Evolutionary conservation across 495 filamentous ascomycete species (phyloP).

Genomic region (Cenococcum geophilum): DNA sequence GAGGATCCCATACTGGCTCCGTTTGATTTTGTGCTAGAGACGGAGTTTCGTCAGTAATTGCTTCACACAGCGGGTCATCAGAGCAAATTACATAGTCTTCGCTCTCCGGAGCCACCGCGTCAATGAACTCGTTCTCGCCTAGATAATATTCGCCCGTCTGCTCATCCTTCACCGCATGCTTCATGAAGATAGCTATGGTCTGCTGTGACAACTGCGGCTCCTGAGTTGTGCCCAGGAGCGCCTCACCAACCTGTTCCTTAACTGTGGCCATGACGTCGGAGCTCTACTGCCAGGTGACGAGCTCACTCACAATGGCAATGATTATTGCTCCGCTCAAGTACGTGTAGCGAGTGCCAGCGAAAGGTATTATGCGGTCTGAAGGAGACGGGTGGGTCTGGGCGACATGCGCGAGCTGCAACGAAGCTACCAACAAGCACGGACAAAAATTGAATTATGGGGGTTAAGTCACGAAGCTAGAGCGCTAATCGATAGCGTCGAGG

Average conservation of each 20-base stretch:
- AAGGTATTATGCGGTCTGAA: constrained; percentile 2
- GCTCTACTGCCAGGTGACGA: background rate
- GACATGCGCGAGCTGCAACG: background rate
- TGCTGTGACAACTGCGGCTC: constrained; percentile 60
- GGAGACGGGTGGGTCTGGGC: background rate
- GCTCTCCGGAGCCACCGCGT: constrained; percentile 77
- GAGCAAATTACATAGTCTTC: constrained; percentile 77
- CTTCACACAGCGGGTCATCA: constrained; percentile 14
- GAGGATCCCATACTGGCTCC: constrained; percentile 87
- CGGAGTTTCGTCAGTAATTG: constrained; percentile 7
- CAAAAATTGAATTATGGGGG: constrained; percentile 1
- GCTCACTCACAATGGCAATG: background rate
- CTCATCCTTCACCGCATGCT: constrained; percentile 69
- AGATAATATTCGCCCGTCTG: constrained; percentile 71
- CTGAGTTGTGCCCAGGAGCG: constrained; percentile 36
- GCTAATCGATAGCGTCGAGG: background rate
- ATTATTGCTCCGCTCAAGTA: background rate
- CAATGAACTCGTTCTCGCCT: constrained; percentile 76
- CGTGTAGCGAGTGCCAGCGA: background rate
- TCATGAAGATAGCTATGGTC: constrained; percentile 65
- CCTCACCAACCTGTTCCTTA: constrained; percentile 38
- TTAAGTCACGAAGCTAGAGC: background rate
- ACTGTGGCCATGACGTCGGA: constrained; percentile 30
- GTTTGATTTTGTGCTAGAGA: constrained; percentile 87
- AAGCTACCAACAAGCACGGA: background rate